A percentile compares a stretch with the other conserved stretches of the same genome.
phyloP scores from a whole-genome alignment of 805 yeast species.

The Candida germanica region DNA sequence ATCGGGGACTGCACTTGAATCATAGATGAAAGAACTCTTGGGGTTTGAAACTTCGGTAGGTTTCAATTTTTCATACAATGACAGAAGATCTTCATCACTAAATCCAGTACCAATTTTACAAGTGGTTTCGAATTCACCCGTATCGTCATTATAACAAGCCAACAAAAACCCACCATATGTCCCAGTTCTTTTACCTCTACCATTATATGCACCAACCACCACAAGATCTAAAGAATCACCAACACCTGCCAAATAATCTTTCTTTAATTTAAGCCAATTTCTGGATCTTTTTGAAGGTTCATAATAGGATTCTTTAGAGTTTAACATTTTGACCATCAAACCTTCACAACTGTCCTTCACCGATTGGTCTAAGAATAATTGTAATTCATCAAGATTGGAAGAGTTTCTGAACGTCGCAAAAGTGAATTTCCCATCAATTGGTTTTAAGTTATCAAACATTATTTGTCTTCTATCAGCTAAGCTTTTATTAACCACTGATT shows the following conservation, averaged over 20 bases:
- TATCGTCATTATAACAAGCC: slow-evolving; percentile 86
- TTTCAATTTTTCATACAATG: slow-evolving; percentile 56
- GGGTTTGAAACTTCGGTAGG: slow-evolving; percentile 66
- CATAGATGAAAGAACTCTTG: slow-evolving; percentile 65
- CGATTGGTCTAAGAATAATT: slow-evolving; percentile 80
- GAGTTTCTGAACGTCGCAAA: slow-evolving; percentile 77
- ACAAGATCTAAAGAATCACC: slow-evolving; percentile 95
- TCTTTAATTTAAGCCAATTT: slow-evolving; percentile 93
- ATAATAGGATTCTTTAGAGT: slow-evolving; percentile 76
- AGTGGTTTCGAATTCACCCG: slow-evolving; percentile 90
- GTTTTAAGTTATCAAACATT: slow-evolving; percentile 53
- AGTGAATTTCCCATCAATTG: slow-evolving; percentile 73
- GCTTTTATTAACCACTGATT: slow-evolving; percentile 63
- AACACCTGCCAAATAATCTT: slow-evolving; percentile 90
- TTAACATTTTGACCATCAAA: slow-evolving; percentile 86
- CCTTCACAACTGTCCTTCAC: slow-evolving; percentile 93
- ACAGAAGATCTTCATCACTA: slow-evolving; percentile 72
- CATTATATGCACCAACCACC: slow-evolving; percentile 90
- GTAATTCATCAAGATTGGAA: slow-evolving; percentile 69
- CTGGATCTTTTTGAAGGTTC: slow-evolving; percentile 94
- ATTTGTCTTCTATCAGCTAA: slow-evolving; percentile 67
- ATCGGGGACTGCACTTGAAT: slow-evolving; percentile 74
- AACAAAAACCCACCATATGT: slow-evolving; percentile 91
- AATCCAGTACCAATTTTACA: slow-evolving; percentile 98
- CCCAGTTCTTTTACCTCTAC: slow-evolving; percentile 93